These are phyloP conservation scores for Talaromyces nanjingensis DNA, from an alignment of 495 filamentous ascomycete genomes.

Conservation along the genomic window DNA sequence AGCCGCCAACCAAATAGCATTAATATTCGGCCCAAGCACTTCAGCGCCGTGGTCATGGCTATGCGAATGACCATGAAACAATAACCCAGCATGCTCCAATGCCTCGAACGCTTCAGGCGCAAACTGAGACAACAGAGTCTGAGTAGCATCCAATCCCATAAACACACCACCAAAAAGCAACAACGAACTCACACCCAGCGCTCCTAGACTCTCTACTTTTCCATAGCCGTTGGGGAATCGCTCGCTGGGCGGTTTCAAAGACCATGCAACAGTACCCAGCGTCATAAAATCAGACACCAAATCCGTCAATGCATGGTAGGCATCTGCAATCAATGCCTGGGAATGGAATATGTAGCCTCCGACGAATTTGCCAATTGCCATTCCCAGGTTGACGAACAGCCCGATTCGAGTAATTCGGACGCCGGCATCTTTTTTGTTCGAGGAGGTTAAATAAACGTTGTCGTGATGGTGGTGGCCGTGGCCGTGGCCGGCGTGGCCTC, in stretches of 20 bases:
- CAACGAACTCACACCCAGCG: slow-evolving; percentile 84
- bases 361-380: slow-evolving; percentile 88
- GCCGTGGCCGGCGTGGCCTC: slow-evolving; percentile 26
- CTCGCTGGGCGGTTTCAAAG: slow-evolving; percentile 70
- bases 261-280: slow-evolving; percentile 86
- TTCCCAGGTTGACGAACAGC: slow-evolving; percentile 81
- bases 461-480: slow-evolving; percentile 62
- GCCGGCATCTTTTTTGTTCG: slow-evolving; percentile 85
- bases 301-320: slow-evolving; percentile 90
- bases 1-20: slow-evolving; percentile 92
- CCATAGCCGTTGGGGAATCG: slow-evolving; percentile 87
- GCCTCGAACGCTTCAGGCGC: slow-evolving; percentile 64
- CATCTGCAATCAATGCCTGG: slow-evolving; percentile 88
- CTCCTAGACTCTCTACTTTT: slow-evolving; percentile 94
- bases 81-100: slow-evolving; percentile 46
- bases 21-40: slow-evolving; percentile 67
- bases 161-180: slow-evolving; percentile 80
- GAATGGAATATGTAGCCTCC: slow-evolving; percentile 93
- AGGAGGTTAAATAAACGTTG: slow-evolving; percentile 81
- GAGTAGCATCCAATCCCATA: slow-evolving; percentile 75
- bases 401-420: slow-evolving; percentile 93
- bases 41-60: slow-evolving; percentile 49
- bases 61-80: slow-evolving; percentile 53
- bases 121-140: slow-evolving; percentile 71
- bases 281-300: slow-evolving; percentile 92